Conservation (phyloP, 495 filamentous ascomycete genomes). For the Pseudotulostoma volvatum region DNA sequence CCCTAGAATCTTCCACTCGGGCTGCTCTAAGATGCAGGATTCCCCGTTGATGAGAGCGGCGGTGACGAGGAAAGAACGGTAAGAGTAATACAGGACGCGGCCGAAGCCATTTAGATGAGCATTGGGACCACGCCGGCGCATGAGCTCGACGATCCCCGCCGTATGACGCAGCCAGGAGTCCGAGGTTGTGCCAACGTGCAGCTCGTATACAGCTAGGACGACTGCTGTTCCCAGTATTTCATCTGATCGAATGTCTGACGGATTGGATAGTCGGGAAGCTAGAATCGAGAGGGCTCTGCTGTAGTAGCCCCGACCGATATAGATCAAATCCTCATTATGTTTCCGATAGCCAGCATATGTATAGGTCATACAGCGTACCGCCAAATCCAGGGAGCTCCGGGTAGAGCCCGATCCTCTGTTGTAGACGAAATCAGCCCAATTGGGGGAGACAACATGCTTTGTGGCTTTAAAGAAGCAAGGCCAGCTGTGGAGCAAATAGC, state of each 20-base stretch:
- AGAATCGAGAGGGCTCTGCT: slow-evolving; percentile 11
- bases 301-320: slow-evolving; percentile 12
- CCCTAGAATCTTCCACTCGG: slow-evolving; percentile 21
- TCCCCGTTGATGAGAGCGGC: slow-evolving; percentile 13
- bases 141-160: slow-evolving; percentile 18
- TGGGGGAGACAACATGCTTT: slow-evolving; percentile 13
- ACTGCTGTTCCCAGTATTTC: slow-evolving; percentile 15
- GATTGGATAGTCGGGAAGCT: slow-evolving; percentile 6
- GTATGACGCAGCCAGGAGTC: slow-evolving; percentile 23
- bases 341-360: slow-evolving; percentile 13
- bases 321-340: slow-evolving; percentile 8
- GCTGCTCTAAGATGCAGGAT: slow-evolving; percentile 18
- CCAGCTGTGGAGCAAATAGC: slow-evolving; percentile 13
- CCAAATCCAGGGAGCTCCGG: slow-evolving; percentile 13
- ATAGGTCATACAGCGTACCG: slow-evolving; percentile 14
- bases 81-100: slow-evolving; percentile 17
- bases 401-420: slow-evolving; percentile 3
- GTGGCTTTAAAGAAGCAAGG: slow-evolving; percentile 17
- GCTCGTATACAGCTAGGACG: slow-evolving; percentile 20
- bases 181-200: slow-evolving; percentile 16
- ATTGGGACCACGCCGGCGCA: slow-evolving; percentile 17
- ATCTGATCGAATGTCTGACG: slow-evolving; percentile 14
- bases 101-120: slow-evolving; percentile 19
- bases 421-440: slow-evolving; percentile 17
- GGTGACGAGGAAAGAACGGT: slow-evolving; percentile 18